These are phyloP conservation scores for Backusella morwellensis DNA, from an alignment of 192 early-diverging fungal genomes.

Conservation along the genomic window DNA sequence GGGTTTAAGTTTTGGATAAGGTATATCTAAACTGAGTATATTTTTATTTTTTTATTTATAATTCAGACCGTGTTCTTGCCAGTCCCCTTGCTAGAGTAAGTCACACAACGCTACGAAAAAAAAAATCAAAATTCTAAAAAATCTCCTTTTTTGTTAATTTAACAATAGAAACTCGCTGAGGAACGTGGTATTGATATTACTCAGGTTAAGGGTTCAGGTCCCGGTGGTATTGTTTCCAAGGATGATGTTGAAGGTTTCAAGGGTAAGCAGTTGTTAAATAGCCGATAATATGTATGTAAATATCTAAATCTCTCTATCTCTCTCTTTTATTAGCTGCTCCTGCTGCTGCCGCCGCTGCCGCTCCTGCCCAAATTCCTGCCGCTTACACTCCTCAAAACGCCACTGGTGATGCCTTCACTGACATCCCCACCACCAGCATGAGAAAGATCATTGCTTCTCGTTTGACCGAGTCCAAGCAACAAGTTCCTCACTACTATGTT, in stretches of 20 bases:
- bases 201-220: conserved; percentile 82
- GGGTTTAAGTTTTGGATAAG: not conserved
- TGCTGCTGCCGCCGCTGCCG: conserved; percentile 39
- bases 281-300: not conserved
- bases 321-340: conserved; percentile 28
- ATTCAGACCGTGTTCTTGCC: conserved; percentile 29
- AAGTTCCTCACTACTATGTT: conserved; percentile 79
- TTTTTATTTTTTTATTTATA: not conserved
- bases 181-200: conserved; percentile 79
- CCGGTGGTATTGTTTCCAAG: conserved; percentile 88
- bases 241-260: conserved; percentile 79
- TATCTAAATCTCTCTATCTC: not conserved
- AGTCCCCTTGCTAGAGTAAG: conserved; percentile 32
- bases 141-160: conserved; percentile 6
- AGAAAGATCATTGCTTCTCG: conserved; percentile 79
- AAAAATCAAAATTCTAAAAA: conserved; percentile 1
- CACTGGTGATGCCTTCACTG: conserved; percentile 59
- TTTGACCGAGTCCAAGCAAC: conserved; percentile 74
- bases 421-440: conserved; percentile 75
- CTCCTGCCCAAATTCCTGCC: conserved; percentile 33
- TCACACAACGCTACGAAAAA: not conserved
- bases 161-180: conserved; percentile 69
- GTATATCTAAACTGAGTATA: not conserved
- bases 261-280: conserved; percentile 22
- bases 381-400: conserved; percentile 48